Percentiles rank a stretch among this genome's conserved stretches.
These are phyloP conservation scores for Cyberlindnera saturnus DNA, from an alignment of 805 yeast genomes.

Conservation along the genomic window DNA sequence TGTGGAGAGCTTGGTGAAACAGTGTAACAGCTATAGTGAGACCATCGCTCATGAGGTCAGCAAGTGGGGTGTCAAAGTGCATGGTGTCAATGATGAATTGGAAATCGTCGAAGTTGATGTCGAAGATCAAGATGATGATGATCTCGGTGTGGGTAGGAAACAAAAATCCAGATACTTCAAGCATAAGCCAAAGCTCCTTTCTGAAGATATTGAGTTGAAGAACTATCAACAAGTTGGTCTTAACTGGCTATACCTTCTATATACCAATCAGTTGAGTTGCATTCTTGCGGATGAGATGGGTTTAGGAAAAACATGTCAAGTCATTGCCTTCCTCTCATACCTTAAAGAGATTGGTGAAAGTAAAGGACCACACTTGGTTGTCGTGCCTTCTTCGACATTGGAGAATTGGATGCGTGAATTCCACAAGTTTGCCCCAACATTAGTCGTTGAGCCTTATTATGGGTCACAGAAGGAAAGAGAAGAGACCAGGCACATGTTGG, in stretches of 20 bases:
- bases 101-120: conserved; percentile 50
- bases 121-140: conserved; percentile 15
- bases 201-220: conserved; percentile 63
- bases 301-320: conserved; percentile 94
- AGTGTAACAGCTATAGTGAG: conserved; percentile 75
- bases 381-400: conserved; percentile 93
- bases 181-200: conserved; percentile 64
- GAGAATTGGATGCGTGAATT: conserved; percentile 98
- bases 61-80: conserved; percentile 83
- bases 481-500: conserved; percentile 68
- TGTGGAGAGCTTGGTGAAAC: conserved; percentile 82
- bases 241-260: conserved; percentile 84
- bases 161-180: conserved; percentile 42
- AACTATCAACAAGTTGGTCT: conserved; percentile 95
- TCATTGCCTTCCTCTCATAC: conserved; percentile 84
- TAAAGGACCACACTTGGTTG: conserved; percentile 83
- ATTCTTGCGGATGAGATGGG: conserved; percentile 99
- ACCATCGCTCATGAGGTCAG: conserved; percentile 65
- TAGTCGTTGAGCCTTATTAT: conserved; percentile 87
- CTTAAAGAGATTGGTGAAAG: conserved; percentile 55
- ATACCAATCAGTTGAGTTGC: conserved; percentile 76
- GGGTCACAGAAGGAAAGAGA: conserved; percentile 83
- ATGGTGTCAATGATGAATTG: conserved; percentile 58
- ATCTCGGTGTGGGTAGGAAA: conserved; percentile 26
- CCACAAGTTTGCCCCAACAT: conserved; percentile 74